phyloP scores from a whole-genome alignment of 805 yeast genomes.

The Kazachstania africana region DNA sequence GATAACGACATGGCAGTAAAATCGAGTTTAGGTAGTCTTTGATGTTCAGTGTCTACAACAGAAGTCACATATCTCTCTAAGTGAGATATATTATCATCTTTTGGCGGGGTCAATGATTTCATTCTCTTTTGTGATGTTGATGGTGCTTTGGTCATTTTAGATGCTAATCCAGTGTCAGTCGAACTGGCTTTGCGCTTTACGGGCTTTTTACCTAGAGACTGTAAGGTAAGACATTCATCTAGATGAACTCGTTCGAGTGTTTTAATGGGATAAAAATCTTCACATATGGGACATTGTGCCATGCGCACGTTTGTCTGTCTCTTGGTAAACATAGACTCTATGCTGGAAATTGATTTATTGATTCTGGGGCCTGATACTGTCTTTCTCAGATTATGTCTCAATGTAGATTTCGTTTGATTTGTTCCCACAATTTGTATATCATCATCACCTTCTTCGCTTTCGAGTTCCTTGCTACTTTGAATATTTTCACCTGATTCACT shows the following conservation, averaged over 20 bases:
- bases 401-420: constrained; percentile 10
- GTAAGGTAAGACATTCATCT: constrained; percentile 41
- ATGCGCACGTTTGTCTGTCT: constrained; percentile 7
- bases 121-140: background rate
- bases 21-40: constrained; percentile 52
- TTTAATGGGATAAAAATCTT: constrained; percentile 38
- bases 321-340: constrained; percentile 7
- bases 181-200: background rate
- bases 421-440: constrained; percentile 24
- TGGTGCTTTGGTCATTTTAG: background rate
- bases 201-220: constrained; percentile 6
- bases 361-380: background rate
- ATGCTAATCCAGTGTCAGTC: background rate
- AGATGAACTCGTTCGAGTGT: constrained; percentile 49
- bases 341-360: constrained; percentile 6
- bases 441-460: constrained; percentile 10
- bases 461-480: constrained; percentile 6
- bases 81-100: constrained; percentile 5
- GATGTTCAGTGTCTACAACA: constrained; percentile 30
- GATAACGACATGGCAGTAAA: constrained; percentile 45
- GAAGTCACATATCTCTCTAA: constrained; percentile 15
- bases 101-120: background rate
- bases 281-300: constrained; percentile 63
- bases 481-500: background rate
- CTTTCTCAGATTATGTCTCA: constrained; percentile 1